phyloP scores from a whole-genome alignment of 345 rosid species.

The Bretschneidera sinensis region DNA sequence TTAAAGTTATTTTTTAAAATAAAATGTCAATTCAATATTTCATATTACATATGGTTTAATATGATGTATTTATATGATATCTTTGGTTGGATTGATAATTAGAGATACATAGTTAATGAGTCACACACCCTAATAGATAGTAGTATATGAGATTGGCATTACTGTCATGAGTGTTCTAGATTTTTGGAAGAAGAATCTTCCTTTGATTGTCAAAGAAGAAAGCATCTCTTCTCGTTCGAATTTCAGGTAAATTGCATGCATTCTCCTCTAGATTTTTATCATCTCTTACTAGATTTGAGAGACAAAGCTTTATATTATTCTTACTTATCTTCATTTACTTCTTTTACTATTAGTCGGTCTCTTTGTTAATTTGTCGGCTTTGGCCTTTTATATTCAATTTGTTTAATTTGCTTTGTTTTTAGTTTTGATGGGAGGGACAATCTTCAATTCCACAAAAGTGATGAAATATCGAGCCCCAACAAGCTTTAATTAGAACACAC shows the following conservation, averaged over 20 bases:
- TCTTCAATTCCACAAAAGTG: slow-evolving; percentile 86
- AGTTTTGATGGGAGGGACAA: slow-evolving; percentile 47
- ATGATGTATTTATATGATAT: too few relatives aligned
- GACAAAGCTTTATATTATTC: slow-evolving; percentile 4
- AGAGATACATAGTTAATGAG: too few relatives aligned
- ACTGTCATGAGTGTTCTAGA: slow-evolving; percentile 31
- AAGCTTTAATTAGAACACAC: slow-evolving; percentile 29
- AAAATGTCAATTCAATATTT: too few relatives aligned
- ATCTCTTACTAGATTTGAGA: slow-evolving; percentile 14
- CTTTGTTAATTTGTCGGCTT: slow-evolving; percentile 10
- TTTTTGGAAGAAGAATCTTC: slow-evolving; percentile 30
- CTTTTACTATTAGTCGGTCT: slow-evolving; percentile 21
- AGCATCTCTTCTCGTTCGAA: slow-evolving; percentile 59
- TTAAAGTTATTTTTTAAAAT: too few relatives aligned
- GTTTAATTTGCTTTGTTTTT: slow-evolving; percentile 14
- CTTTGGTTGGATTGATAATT: too few relatives aligned
- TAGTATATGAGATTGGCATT: too few relatives aligned
- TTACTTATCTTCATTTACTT: slow-evolving; percentile 19
- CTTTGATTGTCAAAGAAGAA: slow-evolving; percentile 76
- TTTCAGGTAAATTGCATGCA: slow-evolving; percentile 19
- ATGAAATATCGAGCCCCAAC: slow-evolving; percentile 37
- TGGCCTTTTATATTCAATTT: slow-evolving; percentile 15
- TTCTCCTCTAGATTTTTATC: slow-evolving; percentile 11
- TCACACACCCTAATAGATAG: too few relatives aligned
- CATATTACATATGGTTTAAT: too few relatives aligned